Percentiles rank a stretch among this genome's conserved stretches.
phyloP scores from a whole-genome alignment of 1,139 yeast species.

The Scheffersomyces lignicola region DNA sequence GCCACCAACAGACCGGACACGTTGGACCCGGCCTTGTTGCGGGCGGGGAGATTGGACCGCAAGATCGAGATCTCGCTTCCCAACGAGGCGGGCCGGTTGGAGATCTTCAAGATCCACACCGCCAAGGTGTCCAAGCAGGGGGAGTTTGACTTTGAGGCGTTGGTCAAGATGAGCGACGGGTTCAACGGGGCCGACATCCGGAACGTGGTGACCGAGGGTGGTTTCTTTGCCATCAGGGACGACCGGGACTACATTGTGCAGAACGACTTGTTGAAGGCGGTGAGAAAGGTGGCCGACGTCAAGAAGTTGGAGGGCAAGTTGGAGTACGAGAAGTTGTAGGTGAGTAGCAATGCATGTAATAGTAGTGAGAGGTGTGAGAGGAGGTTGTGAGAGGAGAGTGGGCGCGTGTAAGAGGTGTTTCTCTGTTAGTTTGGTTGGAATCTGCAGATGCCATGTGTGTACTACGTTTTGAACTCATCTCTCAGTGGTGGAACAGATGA shows the following conservation, averaged over 20 bases:
- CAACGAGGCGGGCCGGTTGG: conserved; percentile 93
- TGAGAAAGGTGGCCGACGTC: conserved; percentile 93
- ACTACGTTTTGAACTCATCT: no score
- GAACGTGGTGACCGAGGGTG: conserved; percentile 98
- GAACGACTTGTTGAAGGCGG: conserved; percentile 96
- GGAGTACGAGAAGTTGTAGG: conserved; percentile 83
- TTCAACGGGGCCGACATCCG: conserved; percentile 99
- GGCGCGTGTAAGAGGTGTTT: no score
- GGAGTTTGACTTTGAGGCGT: conserved; percentile 95
- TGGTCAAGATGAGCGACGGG: conserved; percentile 97
- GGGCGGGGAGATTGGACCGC: conserved; percentile 98
- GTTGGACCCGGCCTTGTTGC: conserved; percentile 94
- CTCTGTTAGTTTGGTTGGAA: no score
- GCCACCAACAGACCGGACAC: conserved; percentile 99
- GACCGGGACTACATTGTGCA: conserved; percentile 94
- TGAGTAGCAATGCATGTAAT: no score
- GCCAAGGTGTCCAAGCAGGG: conserved; percentile 86
- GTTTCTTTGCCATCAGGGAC: conserved; percentile 96
- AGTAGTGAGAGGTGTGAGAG: no score
- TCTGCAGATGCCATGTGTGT: no score
- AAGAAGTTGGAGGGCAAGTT: conserved; percentile 96
- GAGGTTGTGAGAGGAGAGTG: no score
- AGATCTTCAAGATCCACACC: conserved; percentile 93
- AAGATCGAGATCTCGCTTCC: conserved; percentile 96
- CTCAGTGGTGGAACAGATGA: no score